Conservation (phyloP, 192 early-diverging fungal species). For the Helicostylum pulchrum region DNA sequence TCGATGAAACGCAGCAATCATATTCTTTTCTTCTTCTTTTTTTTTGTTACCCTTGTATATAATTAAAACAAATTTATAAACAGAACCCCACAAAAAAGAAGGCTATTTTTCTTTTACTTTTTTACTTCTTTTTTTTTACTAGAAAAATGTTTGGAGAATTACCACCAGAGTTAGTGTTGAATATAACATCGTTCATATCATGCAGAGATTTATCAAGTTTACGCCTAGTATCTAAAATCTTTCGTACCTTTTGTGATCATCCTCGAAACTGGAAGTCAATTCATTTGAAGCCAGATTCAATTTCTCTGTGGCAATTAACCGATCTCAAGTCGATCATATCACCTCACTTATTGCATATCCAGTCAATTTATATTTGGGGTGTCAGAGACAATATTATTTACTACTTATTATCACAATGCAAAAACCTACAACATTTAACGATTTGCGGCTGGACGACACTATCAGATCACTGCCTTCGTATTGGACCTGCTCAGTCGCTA, state of each 20-base stretch:
- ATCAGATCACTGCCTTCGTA: constrained; percentile 12
- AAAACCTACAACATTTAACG: constrained; percentile 3
- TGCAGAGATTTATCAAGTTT: constrained; percentile 4
- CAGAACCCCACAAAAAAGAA: no score
- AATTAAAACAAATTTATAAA: constrained; percentile 16
- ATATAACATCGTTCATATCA: constrained; percentile 8
- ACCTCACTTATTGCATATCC: background rate
- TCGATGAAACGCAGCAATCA: background rate
- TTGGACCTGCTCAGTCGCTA: background rate
- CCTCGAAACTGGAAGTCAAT: background rate
- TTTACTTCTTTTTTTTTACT: background rate
- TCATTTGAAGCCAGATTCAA: background rate
- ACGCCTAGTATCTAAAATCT: constrained; percentile 5
- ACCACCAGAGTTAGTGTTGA: constrained; percentile 11
- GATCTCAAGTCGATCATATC: background rate
- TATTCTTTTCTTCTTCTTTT: background rate
- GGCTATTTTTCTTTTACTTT: background rate
- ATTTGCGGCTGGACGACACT: constrained; percentile 22
- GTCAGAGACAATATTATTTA: constrained; percentile 12
- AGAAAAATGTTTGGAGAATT: constrained; percentile 3
- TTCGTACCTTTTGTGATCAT: constrained; percentile 8
- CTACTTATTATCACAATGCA: constrained; percentile 12
- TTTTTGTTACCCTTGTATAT: background rate
- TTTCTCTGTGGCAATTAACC: background rate
- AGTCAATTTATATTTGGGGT: background rate